Conservation (phyloP, 2,329 filamentous ascomycete species). For the Akanthomyces lecanii region DNA sequence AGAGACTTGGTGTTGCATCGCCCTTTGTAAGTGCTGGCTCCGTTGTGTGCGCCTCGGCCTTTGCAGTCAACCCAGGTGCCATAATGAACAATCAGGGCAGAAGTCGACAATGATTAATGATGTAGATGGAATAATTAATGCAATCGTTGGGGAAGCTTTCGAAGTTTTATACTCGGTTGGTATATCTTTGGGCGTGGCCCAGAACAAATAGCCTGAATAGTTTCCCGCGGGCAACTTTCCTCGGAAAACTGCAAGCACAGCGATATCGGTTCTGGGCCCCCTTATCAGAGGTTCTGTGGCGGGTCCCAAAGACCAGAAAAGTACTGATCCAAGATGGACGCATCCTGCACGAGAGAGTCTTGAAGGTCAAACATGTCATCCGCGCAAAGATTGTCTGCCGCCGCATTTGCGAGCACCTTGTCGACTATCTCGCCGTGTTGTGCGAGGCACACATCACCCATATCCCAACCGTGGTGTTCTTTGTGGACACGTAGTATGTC, state of each 20-base stretch:
- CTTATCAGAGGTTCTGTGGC: conserved; percentile 31
- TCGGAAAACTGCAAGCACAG: conserved; percentile 2
- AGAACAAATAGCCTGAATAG: not conserved
- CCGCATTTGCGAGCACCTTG: conserved; percentile 33
- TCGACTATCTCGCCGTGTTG: conserved; percentile 46
- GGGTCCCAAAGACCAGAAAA: conserved; percentile 35
- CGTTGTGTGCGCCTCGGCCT: not conserved
- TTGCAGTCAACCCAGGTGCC: conserved; percentile 21
- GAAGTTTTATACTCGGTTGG: no score
- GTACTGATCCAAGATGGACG: conserved; percentile 32
- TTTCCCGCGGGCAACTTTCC: conserved; percentile 19
- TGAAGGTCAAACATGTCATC: conserved; percentile 22
- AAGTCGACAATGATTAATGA: not conserved
- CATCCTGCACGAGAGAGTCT: conserved; percentile 30
- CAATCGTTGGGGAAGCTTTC: no score
- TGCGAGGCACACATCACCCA: conserved; percentile 46
- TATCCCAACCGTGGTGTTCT: conserved; percentile 41
- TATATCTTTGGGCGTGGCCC: not conserved
- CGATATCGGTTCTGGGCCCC: not conserved
- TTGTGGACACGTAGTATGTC: conserved; percentile 36
- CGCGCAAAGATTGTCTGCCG: conserved; percentile 21
- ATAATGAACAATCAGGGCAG: conserved; percentile 16
- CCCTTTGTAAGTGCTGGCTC: conserved; percentile 9
- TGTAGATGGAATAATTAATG: not conserved
- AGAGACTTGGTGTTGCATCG: conserved; percentile 20